Evolutionary conservation across 2,329 filamentous ascomycete species (phyloP), one percentile per base, ranked within the genome.

Genomic region (Neurospora crassa): DNA sequence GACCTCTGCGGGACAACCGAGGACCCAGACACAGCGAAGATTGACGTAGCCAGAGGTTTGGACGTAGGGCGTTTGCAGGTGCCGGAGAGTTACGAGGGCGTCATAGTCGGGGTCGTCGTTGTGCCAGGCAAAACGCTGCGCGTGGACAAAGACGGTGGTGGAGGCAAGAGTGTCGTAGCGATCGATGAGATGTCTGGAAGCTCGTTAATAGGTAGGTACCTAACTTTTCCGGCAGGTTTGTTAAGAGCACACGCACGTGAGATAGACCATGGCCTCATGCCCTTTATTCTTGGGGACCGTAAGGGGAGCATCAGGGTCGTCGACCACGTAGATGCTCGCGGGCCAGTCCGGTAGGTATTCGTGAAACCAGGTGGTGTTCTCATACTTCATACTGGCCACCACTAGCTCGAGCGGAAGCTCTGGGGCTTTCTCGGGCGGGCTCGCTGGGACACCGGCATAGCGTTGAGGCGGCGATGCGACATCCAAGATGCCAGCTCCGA

Each of bases 21-120:
- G 85, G 59, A 84, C 81, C 85, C 84, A 87, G 74, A 85, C 85
- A 77, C 88, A 90, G 69, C 88, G 85, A 69, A 90, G 82, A 75
- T 90, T 90, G 74, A 86, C 84, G 76, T 89, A 90, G 67, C 88
- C 88, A 69, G 83, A 80, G 69, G 82, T 78, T 68, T 83, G 82
- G n/a, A 90, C 81, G 71, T 86, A 83, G 24, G 83, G 78, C 29
- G 86, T 77, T 37, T 82, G 83, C 18, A 89, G 81, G 47, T 79
- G 79, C 68, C 81, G 83, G 71, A 89, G 83, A 2, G 84, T 81
- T 2, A 81, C 79, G 20, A 88, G 82, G n/a, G 84, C 85, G 76
- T 88, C 85, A 80, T 87, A 84, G 69, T 86, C 80, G 7, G 84
- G 84, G 69, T 84, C 82, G 75, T 87, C 85, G 76, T 85, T 86